phyloP scores from a whole-genome alignment of 2,329 filamentous ascomycete species.

The Diaporthe citrichinensis region DNA sequence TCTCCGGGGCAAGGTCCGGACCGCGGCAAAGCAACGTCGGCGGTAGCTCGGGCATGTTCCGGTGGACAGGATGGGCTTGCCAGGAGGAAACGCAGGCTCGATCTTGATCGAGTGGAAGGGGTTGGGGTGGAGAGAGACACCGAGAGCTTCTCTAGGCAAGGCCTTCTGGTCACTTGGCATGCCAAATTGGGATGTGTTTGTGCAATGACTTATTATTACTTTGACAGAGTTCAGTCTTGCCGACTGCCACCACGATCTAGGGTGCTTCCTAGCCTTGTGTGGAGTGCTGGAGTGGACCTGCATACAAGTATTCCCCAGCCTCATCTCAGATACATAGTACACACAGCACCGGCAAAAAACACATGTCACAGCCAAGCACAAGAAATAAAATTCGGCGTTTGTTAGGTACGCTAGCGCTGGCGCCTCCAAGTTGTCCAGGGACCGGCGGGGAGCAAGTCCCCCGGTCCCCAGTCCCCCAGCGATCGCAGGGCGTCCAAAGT shows the following conservation, averaged over 20 bases:
- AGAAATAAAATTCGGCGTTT: constrained; percentile 1
- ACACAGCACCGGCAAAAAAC: not conserved
- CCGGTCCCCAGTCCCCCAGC: not conserved
- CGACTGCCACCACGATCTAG: not conserved
- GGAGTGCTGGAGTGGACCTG: not conserved
- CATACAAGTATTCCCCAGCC: too few species aligned
- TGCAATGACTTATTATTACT: not conserved
- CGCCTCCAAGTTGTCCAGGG: not conserved
- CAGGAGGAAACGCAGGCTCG: not conserved
- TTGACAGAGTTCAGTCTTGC: constrained; percentile 1
- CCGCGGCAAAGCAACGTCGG: constrained; percentile 2
- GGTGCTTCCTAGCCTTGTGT: not conserved
- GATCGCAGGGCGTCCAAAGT: not conserved
- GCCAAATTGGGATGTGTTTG: not conserved
- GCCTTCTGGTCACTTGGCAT: not conserved
- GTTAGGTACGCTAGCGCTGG: constrained; percentile 24
- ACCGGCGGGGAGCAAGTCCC: not conserved
- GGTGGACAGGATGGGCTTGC: constrained; percentile 14
- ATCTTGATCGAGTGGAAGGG: not conserved
- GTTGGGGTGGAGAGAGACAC: not conserved
- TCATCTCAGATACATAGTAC: not conserved
- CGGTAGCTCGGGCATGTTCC: constrained; percentile 24
- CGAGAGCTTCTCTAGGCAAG: not conserved
- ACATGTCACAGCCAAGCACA: constrained; percentile 5
- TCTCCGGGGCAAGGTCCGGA: not conserved